Evolutionary conservation across 106 monocot species (phyloP).

Genomic region (Dendrobium officinale): DNA sequence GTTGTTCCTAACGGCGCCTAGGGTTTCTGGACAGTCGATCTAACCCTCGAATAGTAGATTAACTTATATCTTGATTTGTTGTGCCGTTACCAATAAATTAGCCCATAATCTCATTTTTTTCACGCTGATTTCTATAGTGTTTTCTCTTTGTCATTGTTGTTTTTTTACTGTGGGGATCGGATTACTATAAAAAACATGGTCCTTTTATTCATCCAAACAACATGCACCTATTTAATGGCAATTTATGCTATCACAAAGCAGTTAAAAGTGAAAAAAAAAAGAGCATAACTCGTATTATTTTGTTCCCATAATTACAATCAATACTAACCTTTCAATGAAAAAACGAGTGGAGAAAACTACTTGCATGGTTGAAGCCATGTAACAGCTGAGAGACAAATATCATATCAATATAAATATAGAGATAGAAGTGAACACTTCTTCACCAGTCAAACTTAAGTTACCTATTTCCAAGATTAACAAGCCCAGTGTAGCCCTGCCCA

Average conservation of each 20-base stretch:
- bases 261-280: not conserved
- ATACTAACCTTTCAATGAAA: constrained; percentile 63
- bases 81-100: too few relatives aligned
- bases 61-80: too few relatives aligned
- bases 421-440: not conserved
- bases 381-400: constrained; percentile 54
- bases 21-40: too few relatives aligned
- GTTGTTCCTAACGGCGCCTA: too few relatives aligned
- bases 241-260: not conserved
- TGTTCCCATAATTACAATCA: not conserved
- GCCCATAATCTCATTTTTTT: too few relatives aligned
- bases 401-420: not conserved
- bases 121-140: too few relatives aligned
- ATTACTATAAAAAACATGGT: not conserved
- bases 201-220: not conserved
- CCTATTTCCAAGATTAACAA: constrained; percentile 97
- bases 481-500: constrained; percentile 95
- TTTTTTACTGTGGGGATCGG: too few relatives aligned
- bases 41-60: too few relatives aligned
- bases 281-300: not conserved
- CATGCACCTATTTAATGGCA: not conserved
- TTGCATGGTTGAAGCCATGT: constrained; percentile 95
- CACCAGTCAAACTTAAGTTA: constrained; percentile 11
- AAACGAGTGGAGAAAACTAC: constrained; percentile 66
- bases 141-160: too few relatives aligned